Percentiles rank a stretch among this genome's conserved stretches.
These are phyloP conservation scores for Cryptomeria japonica DNA, from an alignment of 75 land plant species.

Conservation along the genomic window DNA sequence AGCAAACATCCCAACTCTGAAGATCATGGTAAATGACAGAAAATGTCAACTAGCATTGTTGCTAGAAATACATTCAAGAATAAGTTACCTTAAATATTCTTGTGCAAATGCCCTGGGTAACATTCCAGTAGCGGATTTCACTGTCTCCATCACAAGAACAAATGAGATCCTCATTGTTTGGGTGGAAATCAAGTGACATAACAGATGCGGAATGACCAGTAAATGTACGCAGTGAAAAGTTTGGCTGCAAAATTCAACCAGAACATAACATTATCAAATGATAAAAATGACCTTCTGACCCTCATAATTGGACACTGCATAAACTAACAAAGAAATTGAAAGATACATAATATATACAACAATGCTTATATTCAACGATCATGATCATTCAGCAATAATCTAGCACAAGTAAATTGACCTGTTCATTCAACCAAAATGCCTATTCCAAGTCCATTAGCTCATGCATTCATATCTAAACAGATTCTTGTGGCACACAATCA, in stretches of 20 bases:
- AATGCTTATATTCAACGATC: neutral
- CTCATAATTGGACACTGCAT: neutral
- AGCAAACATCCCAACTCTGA: neutral
- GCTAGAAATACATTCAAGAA: neutral
- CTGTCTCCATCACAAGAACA: constrained; percentile 88
- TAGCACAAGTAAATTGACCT: neutral
- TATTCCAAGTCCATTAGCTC: neutral
- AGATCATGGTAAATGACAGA: neutral
- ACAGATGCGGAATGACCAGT: constrained; percentile 77
- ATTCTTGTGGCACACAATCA: neutral
- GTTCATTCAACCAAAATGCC: neutral
- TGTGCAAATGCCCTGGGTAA: constrained; percentile 71
- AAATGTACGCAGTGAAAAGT: constrained; percentile 75
- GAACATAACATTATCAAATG: neutral
- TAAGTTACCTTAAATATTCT: constrained; percentile 69
- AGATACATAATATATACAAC: neutral
- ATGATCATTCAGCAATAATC: neutral
- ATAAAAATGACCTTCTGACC: neutral
- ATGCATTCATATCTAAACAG: neutral
- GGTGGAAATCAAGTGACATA: constrained; percentile 91
- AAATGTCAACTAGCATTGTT: neutral
- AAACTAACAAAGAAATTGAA: neutral
- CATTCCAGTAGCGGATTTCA: constrained; percentile 90
- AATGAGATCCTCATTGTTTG: constrained; percentile 74
- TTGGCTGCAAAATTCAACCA: constrained; percentile 15